Evolutionary conservation across 192 early-diverging fungal species (phyloP).

Genomic region (Backusella australiensis): DNA sequence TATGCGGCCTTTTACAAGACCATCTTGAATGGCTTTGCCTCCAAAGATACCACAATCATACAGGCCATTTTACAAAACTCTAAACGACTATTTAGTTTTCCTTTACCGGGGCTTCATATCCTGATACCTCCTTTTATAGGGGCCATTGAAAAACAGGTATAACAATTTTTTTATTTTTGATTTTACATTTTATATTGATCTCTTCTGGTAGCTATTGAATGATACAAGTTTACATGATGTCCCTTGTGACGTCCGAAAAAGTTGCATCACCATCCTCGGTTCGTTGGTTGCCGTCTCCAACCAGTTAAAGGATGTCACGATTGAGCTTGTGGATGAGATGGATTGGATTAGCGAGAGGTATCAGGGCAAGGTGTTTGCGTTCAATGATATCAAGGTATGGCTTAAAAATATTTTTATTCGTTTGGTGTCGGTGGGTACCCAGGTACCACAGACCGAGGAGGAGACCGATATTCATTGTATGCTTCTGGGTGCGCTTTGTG

Average conservation of each 20-base stretch:
- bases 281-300: conserved; percentile 38
- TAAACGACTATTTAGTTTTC: conserved; percentile 60
- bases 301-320: conserved; percentile 20
- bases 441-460: conserved; percentile 11
- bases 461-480: conserved; percentile 40
- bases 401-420: conserved; percentile 33
- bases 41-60: conserved; percentile 56
- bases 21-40: conserved; percentile 58
- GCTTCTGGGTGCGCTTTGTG: conserved; percentile 35
- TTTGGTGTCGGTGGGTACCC: conserved; percentile 21
- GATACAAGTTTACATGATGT: conserved; percentile 32
- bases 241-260: conserved; percentile 39
- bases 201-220: conserved; percentile 31
- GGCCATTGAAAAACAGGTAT: conserved; percentile 60
- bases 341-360: not conserved
- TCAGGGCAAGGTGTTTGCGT: not conserved
- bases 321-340: not conserved
- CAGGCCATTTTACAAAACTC: conserved; percentile 69
- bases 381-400: conserved; percentile 29
- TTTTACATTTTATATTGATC: no score
- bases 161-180: not conserved
- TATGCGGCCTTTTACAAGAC: conserved; percentile 71
- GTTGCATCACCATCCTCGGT: conserved; percentile 46
- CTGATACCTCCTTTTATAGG: conserved; percentile 64
- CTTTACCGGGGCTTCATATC: conserved; percentile 66